Evolutionary conservation across 2,329 filamentous ascomycete genomes (phyloP).

Genomic region (Tolypocladium guangdongense): DNA sequence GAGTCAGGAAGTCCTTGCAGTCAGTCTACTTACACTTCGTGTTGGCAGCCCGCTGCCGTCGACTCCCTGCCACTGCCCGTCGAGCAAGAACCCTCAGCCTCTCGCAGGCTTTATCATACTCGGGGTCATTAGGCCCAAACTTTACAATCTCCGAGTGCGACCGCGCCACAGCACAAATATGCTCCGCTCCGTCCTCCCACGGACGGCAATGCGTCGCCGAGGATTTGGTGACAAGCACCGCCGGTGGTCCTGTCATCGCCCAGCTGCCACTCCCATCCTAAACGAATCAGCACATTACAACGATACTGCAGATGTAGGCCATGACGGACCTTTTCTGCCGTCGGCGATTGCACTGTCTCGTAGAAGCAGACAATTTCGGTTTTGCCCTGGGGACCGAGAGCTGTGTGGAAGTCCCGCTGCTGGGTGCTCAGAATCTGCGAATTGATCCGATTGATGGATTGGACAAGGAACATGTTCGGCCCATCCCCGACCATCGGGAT

Average conservation of each 20-base stretch:
- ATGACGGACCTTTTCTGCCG: too few relatives aligned
- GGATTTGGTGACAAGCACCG: background rate
- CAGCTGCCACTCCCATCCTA: background rate
- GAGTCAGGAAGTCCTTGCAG: background rate
- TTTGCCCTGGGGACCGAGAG: too few relatives aligned
- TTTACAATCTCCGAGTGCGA: background rate
- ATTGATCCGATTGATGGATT: too few relatives aligned
- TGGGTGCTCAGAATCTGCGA: too few relatives aligned
- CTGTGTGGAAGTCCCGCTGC: too few relatives aligned
- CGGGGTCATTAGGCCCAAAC: background rate
- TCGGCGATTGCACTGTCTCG: too few relatives aligned
- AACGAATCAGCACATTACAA: too few relatives aligned
- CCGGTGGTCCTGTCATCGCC: background rate
- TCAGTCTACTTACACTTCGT: background rate
- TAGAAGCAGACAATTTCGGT: too few relatives aligned
- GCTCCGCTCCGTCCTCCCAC: background rate
- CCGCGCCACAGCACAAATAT: background rate
- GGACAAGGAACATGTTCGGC: too few relatives aligned
- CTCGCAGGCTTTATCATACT: background rate
- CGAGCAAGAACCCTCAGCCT: background rate
- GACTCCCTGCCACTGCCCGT: background rate
- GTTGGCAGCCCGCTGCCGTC: background rate
- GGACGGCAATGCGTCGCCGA: background rate
- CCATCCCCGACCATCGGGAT: too few relatives aligned
- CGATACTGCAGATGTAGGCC: too few relatives aligned